Percentiles rank a stretch among this genome's conserved stretches.
Conservation (phyloP, 208 protist genomes). For the Trypanosoma lewisi region DNA sequence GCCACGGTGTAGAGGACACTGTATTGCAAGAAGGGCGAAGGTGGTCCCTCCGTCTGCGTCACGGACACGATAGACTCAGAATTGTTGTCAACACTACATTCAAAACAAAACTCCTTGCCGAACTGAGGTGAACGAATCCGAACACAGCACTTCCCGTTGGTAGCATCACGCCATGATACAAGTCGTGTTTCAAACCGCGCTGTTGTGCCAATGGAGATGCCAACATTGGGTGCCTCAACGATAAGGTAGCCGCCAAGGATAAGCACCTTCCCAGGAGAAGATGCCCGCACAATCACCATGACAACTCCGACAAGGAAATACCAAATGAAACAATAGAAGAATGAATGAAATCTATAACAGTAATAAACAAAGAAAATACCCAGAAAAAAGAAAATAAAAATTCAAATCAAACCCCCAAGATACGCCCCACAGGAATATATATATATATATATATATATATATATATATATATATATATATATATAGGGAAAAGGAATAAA, state of each 20-base stretch:
- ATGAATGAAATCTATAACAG: neutral
- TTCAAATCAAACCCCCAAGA: neutral
- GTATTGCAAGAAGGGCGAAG: slow-evolving; percentile 68
- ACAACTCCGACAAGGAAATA: too few relatives aligned
- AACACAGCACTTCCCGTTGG: slow-evolving; percentile 36
- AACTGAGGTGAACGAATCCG: slow-evolving; percentile 86
- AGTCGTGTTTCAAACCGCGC: slow-evolving; percentile 86
- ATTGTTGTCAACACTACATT: slow-evolving; percentile 21
- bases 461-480: neutral
- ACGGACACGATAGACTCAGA: slow-evolving; percentile 34
- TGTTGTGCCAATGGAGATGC: slow-evolving; percentile 91
- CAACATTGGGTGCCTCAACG: slow-evolving; percentile 87
- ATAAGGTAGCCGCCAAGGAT: slow-evolving; percentile 95
- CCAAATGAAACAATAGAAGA: slow-evolving; percentile 5
- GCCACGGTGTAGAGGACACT: slow-evolving; percentile 69
- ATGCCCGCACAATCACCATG: slow-evolving; percentile 44
- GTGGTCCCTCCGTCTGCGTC: slow-evolving; percentile 51
- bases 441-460: neutral
- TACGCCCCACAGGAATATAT: neutral
- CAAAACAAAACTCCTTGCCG: slow-evolving; percentile 59
- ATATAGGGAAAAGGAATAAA: too few relatives aligned
- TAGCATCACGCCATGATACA: slow-evolving; percentile 12
- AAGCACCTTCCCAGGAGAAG: slow-evolving; percentile 94
- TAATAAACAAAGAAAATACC: slow-evolving; percentile 5
- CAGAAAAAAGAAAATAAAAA: neutral